Evolutionary conservation across 257 asterid species (phyloP), one percentile per base, ranked within the genome.

Genomic region (Salvia rosmarinus): DNA sequence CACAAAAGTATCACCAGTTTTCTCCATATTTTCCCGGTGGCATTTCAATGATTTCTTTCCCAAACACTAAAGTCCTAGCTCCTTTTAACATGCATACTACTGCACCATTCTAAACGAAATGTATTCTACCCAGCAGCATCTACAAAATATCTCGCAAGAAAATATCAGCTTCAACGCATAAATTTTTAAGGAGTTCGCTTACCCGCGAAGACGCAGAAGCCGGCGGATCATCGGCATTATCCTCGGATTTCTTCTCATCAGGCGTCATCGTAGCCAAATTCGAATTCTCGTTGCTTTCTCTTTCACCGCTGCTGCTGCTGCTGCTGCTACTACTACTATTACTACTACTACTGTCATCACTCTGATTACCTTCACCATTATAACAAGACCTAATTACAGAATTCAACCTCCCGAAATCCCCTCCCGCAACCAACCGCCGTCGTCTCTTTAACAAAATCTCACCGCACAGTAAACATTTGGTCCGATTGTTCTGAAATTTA

Each of bases 161-260:
- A 57, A 13, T 7, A 70, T 6, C 57, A 25, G 46, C 57, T n/a
- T 16, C 58, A 12, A 70, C 10, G 47, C 47, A 42, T 11, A 70
- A 16, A 11, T 8, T 30, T n/a, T 30, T 12, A n/a, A 17, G 17
- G n/a, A 35, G 35, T 14, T 17, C 20, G 20, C 77, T 77, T 83
- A 86, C 96, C 84, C 80, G 72, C 6, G 90, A 67, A 63, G 94
- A 80, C 37, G 73, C n/a, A 14, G 91, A 86, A 59, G 84, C 54
- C n/a, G 82, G 75, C 14, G 84, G 77, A 74, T 79, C 70, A 52
- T 82, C 87, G 9, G 76, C 65, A 40, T 43, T 79, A 62, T 60
- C 84, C 52, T 79, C 89, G 14, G 77, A 68, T 56, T 85, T 79
- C 59, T 83, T 76, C 77, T 83, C 90, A 9, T 72, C 77, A 34